Evolutionary conservation across 176 grass and related monocot species (phyloP).

Genomic region (Oryza meyeriana): DNA sequence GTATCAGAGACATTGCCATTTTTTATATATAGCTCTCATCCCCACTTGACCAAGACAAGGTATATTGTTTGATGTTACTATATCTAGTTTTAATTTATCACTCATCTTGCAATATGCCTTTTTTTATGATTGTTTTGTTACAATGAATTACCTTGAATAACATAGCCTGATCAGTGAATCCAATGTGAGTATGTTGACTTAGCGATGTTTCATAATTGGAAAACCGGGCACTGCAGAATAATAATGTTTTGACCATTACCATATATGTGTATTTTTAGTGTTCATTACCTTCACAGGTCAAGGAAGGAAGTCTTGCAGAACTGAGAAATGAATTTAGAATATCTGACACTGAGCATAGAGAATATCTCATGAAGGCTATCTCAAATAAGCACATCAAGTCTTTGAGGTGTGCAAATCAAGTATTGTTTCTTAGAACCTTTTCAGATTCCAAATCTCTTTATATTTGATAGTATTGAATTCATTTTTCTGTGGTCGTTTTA

Average conservation of each 20-base stretch:
- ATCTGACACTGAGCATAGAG: slow-evolving; percentile 53
- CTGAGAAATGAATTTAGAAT: slow-evolving; percentile 68
- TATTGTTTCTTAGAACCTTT: neutral
- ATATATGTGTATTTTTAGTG: slow-evolving; percentile 1
- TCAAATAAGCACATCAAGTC: slow-evolving; percentile 51
- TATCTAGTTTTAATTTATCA: neutral
- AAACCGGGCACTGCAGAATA: neutral
- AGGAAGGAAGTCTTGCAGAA: slow-evolving; percentile 42
- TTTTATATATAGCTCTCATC: neutral
- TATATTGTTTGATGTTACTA: neutral
- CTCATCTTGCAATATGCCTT: neutral
- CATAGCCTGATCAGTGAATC: neutral
- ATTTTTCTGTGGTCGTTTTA: neutral
- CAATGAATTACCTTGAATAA: neutral
- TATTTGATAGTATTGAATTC: slow-evolving; percentile 1
- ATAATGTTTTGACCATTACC: neutral
- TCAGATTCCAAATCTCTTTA: slow-evolving; percentile 10
- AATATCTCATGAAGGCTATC: slow-evolving; percentile 49
- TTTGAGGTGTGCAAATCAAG: slow-evolving; percentile 41
- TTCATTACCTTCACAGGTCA: slow-evolving; percentile 36
- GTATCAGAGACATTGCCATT: neutral
- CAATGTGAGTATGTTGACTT: neutral
- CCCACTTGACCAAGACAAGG: neutral
- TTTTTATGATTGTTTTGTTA: neutral
- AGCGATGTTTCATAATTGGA: neutral